These are phyloP conservation scores for Alternaria rosae DNA, from an alignment of 2,329 filamentous ascomycete genomes.

Conservation along the genomic window DNA sequence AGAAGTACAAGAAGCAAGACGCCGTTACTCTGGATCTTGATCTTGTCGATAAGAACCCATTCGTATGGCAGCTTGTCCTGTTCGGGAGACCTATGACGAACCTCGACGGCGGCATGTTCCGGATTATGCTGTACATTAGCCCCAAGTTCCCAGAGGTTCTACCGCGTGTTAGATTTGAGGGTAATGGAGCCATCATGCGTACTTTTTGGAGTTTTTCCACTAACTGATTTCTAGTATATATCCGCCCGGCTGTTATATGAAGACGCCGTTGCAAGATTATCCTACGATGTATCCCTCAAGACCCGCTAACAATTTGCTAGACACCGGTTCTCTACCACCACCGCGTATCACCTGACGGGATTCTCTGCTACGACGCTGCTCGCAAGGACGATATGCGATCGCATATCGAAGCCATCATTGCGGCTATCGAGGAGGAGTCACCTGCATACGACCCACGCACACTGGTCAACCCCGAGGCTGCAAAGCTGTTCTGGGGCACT, in stretches of 20 bases:
- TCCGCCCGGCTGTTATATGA: background rate
- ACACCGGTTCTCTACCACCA: conserved; percentile 83
- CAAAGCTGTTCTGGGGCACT: conserved; percentile 85
- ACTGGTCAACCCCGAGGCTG: conserved; percentile 84
- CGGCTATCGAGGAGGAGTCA: conserved; percentile 83
- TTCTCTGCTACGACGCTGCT: conserved; percentile 77
- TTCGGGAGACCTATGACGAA: conserved; percentile 94
- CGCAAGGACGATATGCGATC: conserved; percentile 77
- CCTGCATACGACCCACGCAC: conserved; percentile 91
- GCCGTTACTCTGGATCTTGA: conserved; percentile 76
- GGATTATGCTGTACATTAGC: conserved; percentile 79
- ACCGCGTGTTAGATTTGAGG: conserved; percentile 78
- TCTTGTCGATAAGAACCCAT: conserved; percentile 82
- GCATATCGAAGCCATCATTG: conserved; percentile 85
- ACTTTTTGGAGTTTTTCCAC: background rate
- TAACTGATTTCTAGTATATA: background rate
- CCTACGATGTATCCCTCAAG: background rate
- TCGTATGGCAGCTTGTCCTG: conserved; percentile 87
- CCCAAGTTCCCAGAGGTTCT: conserved; percentile 87
- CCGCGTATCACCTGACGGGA: conserved; percentile 79
- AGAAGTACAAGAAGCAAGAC: conserved; percentile 74
- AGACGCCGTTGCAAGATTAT: background rate
- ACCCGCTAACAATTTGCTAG: background rate
- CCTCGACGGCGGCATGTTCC: conserved; percentile 86
- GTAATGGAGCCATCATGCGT: background rate